Base-by-base conservation (phyloP, 768 basidiomycete genomes). In the Auricularia sp. region DNA sequence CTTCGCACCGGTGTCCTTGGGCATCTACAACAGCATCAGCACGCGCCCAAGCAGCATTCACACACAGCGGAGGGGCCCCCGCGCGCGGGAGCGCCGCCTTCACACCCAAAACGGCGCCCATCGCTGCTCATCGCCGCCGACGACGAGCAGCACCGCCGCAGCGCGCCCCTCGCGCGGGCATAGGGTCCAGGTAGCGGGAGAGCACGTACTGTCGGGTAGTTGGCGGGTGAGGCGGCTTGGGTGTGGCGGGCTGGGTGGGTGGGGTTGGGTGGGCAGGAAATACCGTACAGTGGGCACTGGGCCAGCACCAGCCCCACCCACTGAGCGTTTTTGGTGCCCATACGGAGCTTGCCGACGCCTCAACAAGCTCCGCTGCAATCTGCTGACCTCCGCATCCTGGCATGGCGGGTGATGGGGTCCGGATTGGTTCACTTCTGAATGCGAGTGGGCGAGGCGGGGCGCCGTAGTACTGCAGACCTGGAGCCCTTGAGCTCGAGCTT, bases 1-100 rank as follows among this genome's bases (percentile, higher is more conserved):
- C 77, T 89, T 87, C 51, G 84, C 77, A 45, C 83, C 75, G 44
- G 69, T 68, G 75, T 85, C 89, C 76, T 90, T 92, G 69, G 90
- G 89, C 90, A 91, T 92, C 87, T 84, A 59, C 10, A 35, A 35
- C 21, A 34, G 4, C 24, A 6, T 29, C 56, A 34, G 56, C 33
- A 24, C 39, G 33, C 56, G 56, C 18, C 16, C 4, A 6, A 33
- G 18, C 24, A 36, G 29, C 54, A 21, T n/a, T 56, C n/a, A 56
- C 10, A 21, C 13, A 42, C 39, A 42, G 13, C 39, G 39, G 39
- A 14, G 39, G 1, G 39, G 13, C 8, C 13, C 39, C 8, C 39
- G 39, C 39, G 39, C 8, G 7, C 7, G 7, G 8, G 39, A 14
- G 39, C 39, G 39, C 39, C 39, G 13, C 7, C 39, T 8, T 51